A percentile compares a stretch with the other conserved stretches of the same genome.
Evolutionary conservation across 2,329 filamentous ascomycete genomes (phyloP).

Genomic region (Fusarium sp.): DNA sequence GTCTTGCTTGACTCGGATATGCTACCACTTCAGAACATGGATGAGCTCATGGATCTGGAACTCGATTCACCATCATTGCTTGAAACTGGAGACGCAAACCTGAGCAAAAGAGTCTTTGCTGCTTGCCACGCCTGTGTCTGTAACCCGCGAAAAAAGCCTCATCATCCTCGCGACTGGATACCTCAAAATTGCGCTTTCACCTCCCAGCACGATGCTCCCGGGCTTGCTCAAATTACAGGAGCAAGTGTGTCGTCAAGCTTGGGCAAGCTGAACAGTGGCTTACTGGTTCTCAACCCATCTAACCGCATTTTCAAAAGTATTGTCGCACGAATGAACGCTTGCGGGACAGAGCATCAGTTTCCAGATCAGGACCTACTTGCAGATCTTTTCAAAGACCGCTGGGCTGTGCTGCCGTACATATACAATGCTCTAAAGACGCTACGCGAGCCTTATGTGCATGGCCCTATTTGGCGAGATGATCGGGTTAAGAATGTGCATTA

Average conservation of each 20-base stretch:
- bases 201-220: constrained; percentile 4
- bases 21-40: constrained; percentile 16
- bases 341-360: neutral
- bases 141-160: constrained; percentile 6
- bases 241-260: neutral
- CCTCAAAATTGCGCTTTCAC: constrained; percentile 21
- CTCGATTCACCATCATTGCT: neutral
- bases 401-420: constrained; percentile 10
- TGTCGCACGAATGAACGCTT: neutral
- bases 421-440: constrained; percentile 26
- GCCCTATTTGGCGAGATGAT: constrained; percentile 3
- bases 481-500: constrained; percentile 26
- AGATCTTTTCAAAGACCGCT: constrained; percentile 3
- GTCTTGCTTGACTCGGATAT: constrained; percentile 21
- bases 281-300: constrained; percentile 20
- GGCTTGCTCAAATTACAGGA: neutral
- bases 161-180: constrained; percentile 16
- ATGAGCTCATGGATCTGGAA: constrained; percentile 17
- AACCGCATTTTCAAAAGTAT: neutral
- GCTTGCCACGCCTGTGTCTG: constrained; percentile 26
- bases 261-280: constrained; percentile 19
- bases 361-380: constrained; percentile 21
- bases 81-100: fast-evolving
- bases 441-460: constrained; percentile 1
- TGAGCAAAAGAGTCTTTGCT: constrained; percentile 13